Base-by-base conservation (phyloP, 148 eudicot species). In the Arbutus unedo region DNA sequence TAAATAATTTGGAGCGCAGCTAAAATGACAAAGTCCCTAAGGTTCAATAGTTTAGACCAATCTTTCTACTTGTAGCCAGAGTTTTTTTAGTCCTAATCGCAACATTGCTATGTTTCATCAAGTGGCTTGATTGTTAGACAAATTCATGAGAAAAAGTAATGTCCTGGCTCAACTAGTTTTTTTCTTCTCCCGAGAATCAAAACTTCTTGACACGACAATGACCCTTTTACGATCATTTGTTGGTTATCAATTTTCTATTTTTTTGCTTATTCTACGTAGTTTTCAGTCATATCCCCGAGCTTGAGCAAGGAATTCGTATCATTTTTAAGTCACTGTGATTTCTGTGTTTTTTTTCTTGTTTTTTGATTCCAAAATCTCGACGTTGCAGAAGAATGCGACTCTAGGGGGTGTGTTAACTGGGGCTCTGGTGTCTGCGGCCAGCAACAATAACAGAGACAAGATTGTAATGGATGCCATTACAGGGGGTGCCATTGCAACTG, bases 401-500 rank as follows among this genome's bases (percentile, higher is more conserved):
- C 75, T 95, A 38, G 91, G 93, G 16, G 98, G 97, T 55, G 97
- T 93, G 10, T 62, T 93, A 84, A 92, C 98, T 0, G 98, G 98
- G 76, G 98, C 93, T 74, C 76, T 93, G 66, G 79, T 91, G 51
- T 92, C 98, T 23, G 93, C 93, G 1, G 91, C 83, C 60, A 82
- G 81, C 82, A 87, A 81, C 68, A 89, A 87, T 49, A 89, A 81
- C 60, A 83, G 86, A 82, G 98, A 93, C 88, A 90, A 92, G 82
- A 89, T 95, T 4, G 89, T 91, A 38, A 66, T 81, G 86, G 93
- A 91, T 83, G 96, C 94, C 44, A 89, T 95, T 75, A 81, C 96
- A 18, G 98, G 98, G 83, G 97, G 93, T 76, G 97, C 97, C 18
- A 81, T 95, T 79, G 98, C 98, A 19, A 95, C 97, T 81, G 98